phyloP scores from a whole-genome alignment of 2,329 filamentous ascomycete species.

The Aspergillus bombycis region DNA sequence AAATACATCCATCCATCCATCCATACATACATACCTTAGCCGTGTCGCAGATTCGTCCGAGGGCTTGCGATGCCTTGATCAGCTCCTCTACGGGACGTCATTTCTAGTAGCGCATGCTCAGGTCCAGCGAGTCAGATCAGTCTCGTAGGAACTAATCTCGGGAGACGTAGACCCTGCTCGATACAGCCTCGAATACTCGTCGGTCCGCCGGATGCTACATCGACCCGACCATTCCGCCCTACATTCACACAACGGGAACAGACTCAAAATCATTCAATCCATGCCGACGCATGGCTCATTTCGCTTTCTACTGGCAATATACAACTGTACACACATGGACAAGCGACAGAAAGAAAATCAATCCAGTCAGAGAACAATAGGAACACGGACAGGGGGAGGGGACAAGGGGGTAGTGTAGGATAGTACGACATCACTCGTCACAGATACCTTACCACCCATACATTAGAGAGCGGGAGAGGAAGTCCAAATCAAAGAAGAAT shows the following conservation, averaged over 20 bases:
- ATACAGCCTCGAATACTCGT: too few species aligned
- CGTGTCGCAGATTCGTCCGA: not conserved
- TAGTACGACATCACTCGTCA: slow-evolving; percentile 27
- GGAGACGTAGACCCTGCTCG: too few species aligned
- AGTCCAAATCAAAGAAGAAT: slow-evolving; percentile 19
- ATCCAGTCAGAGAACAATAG: not conserved
- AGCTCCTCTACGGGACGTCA: too few species aligned
- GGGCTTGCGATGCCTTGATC: too few species aligned
- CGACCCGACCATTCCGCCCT: not conserved
- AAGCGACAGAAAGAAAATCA: not conserved
- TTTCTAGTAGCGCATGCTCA: too few species aligned
- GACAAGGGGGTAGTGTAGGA: slow-evolving; percentile 13
- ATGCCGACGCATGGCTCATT: slow-evolving; percentile 8
- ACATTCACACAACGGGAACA: not conserved
- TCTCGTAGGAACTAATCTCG: too few species aligned
- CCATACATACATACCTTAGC: not conserved
- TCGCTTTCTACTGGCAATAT: slow-evolving; percentile 24
- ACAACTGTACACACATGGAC: slow-evolving; percentile 27
- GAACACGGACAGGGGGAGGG: not conserved
- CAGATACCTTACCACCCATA: slow-evolving; percentile 27
- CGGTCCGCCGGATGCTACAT: too few species aligned
- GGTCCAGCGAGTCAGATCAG: too few species aligned
- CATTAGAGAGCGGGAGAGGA: slow-evolving; percentile 17
- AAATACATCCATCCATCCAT: not conserved
- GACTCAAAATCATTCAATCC: slow-evolving; percentile 10